phyloP scores from a whole-genome alignment of 495 filamentous ascomycete species.

The Talaromyces proteolyticus region DNA sequence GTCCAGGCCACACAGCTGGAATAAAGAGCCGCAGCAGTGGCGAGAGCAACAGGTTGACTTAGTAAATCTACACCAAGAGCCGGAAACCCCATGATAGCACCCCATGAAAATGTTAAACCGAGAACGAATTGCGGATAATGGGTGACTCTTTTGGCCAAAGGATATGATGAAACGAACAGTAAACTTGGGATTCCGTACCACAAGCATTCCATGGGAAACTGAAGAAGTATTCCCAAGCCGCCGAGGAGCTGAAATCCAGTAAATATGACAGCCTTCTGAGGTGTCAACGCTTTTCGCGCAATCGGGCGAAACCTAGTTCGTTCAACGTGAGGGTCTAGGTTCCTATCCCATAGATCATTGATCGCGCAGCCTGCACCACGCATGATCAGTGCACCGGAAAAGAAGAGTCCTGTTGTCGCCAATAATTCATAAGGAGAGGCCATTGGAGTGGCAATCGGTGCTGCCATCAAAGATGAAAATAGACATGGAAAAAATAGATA shows the following conservation, averaged over 20 bases:
- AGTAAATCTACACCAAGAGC: constrained; percentile 82
- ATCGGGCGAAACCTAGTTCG: constrained; percentile 86
- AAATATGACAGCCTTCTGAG: constrained; percentile 69
- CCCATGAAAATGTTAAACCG: constrained; percentile 94
- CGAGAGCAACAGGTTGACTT: constrained; percentile 54
- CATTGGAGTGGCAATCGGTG: constrained; percentile 31
- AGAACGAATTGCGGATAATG: constrained; percentile 92
- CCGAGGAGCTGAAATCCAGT: constrained; percentile 74
- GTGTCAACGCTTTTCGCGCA: constrained; percentile 76
- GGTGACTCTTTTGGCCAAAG: constrained; percentile 87
- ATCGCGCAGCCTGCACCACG: constrained; percentile 96
- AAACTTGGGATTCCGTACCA: constrained; percentile 85
- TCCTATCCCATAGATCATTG: constrained; percentile 95
- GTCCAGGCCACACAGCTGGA: constrained; percentile 89
- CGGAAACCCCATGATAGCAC: constrained; percentile 93
- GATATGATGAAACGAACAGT: constrained; percentile 75
- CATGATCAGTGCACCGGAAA: constrained; percentile 87
- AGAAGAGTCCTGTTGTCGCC: constrained; percentile 72
- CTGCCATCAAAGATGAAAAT: constrained; percentile 52
- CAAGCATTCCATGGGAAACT: constrained; percentile 80
- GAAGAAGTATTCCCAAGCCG: constrained; percentile 75
- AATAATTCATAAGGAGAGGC: constrained; percentile 51
- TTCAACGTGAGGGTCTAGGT: constrained; percentile 85
- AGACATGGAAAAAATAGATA: constrained; percentile 95
- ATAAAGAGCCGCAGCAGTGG: constrained; percentile 71